phyloP scores from a whole-genome alignment of 2,329 filamentous ascomycete genomes.

The Colletotrichum sp. region DNA sequence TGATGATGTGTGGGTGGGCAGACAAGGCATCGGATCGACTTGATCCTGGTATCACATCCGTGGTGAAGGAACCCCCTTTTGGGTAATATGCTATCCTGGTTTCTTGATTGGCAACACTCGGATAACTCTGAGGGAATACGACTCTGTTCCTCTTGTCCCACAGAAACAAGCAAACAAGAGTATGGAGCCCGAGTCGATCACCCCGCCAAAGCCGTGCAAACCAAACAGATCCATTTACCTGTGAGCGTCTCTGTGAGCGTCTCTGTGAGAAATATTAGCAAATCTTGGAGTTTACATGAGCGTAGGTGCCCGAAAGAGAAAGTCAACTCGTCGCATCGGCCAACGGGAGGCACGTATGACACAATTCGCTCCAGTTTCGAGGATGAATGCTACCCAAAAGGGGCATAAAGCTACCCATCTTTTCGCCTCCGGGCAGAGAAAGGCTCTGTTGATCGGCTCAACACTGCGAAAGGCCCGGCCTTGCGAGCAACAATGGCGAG shows the following conservation, averaged over 20 bases:
- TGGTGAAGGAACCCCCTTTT: neutral
- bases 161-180: slow-evolving; percentile 7
- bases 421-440: neutral
- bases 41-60: slow-evolving; percentile 13
- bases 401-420: neutral
- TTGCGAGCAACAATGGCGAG: neutral
- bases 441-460: neutral
- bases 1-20: neutral
- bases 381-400: neutral
- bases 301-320: neutral
- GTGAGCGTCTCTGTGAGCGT: neutral
- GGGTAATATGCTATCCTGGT: neutral
- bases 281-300: neutral
- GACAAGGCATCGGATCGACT: slow-evolving; percentile 2
- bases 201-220: neutral
- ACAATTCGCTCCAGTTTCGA: neutral
- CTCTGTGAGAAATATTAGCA: neutral
- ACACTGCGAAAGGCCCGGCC: slow-evolving; percentile 1
- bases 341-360: neutral
- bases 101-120: neutral
- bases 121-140: neutral
- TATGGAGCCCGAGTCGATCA: slow-evolving; percentile 7
- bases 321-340: neutral
- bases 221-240: neutral
- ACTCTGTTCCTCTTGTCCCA: neutral